Conservation (phyloP, 2,329 filamentous ascomycete species). For the Alternaria sp. region DNA sequence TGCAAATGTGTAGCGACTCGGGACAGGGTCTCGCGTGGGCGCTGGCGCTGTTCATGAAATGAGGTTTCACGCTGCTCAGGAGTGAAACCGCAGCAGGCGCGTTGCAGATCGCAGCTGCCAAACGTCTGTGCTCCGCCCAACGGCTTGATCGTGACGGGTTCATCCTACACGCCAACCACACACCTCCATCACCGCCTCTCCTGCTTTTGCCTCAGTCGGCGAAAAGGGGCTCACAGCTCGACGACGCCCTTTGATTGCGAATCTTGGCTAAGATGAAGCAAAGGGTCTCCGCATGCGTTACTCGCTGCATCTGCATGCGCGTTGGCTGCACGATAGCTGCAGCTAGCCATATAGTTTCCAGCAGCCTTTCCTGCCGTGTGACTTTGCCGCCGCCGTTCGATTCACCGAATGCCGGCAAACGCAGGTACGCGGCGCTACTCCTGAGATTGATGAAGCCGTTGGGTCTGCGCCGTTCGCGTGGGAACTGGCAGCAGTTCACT, state of each 20-base stretch:
- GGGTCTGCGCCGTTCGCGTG: neutral
- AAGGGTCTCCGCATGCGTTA: conserved; percentile 5
- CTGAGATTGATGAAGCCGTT: conserved; percentile 15
- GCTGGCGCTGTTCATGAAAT: conserved; percentile 9
- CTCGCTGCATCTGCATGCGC: conserved; percentile 5
- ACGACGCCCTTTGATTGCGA: conserved; percentile 8
- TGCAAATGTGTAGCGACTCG: neutral
- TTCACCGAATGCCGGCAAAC: conserved; percentile 10
- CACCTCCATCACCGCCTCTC: conserved; percentile 1
- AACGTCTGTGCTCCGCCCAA: conserved; percentile 7
- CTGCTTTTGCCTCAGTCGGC: neutral
- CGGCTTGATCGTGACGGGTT: conserved; percentile 9
- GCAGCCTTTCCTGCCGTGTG: conserved; percentile 9
- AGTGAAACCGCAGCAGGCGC: conserved; percentile 13
- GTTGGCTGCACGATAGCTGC: conserved; percentile 8
- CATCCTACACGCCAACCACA: conserved; percentile 1
- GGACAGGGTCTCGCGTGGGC: conserved; percentile 4
- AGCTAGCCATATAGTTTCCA: conserved; percentile 1
- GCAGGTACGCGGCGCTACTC: conserved; percentile 32
- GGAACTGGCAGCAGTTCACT: neutral
- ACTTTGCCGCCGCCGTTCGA: conserved; percentile 14
- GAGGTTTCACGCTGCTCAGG: conserved; percentile 15
- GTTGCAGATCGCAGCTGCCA: conserved; percentile 8
- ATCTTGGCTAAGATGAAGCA: conserved; percentile 14
- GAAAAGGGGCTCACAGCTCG: neutral